Base-by-base conservation (phyloP, 192 early-diverging fungal genomes). In the Podila epigama region DNA sequence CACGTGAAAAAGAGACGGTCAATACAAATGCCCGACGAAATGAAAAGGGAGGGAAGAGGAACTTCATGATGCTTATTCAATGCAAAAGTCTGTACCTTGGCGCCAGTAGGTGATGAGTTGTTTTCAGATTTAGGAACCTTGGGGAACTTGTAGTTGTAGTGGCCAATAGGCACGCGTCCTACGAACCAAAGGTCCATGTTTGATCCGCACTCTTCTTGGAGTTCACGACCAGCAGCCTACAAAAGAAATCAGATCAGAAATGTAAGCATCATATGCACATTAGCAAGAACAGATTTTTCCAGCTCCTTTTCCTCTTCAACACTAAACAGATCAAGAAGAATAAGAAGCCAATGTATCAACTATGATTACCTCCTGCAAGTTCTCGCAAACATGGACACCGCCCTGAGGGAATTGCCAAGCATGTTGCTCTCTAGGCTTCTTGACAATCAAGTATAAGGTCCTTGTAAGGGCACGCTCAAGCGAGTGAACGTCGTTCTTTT, bases 161-260 rank as follows among this genome's bases (percentile, higher is more conserved):
- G 89, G 9, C 92, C 92, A 42, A 95, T 85, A 4, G 95, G 95
- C 20, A 89, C 89, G 57, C 85, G 79, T n/a, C 94, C 94, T 11
- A 97, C 95, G 50, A 92, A 86, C 94, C 94, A 97, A 18, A 89
- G 83, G 65, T 93, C 91, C 89, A 95, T 90, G 52, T 86, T 79
- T 34, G 68, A 72, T 52, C 94, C 95, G 75, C 92, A 93, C 40
- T 82, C 82, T 35, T 90, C 90, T 39, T 79, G 79, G 58, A 96
- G 72, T 55, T 86, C 85, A 66, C 93, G 88, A 59, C 83, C 81
- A 36, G 95, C 93, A 50, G 92, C 93, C 87, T 94, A 77, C 16
- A 68, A 58, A n/a, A 60, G 7, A 77, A 20, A 18, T 25, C 48
- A 36, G 25, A 35, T 42, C 9, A 36, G 32, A 52, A 64, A 22